These are phyloP conservation scores for Rhododendron vialii DNA, from an alignment of 148 eudicot genomes.

Conservation along the genomic window DNA sequence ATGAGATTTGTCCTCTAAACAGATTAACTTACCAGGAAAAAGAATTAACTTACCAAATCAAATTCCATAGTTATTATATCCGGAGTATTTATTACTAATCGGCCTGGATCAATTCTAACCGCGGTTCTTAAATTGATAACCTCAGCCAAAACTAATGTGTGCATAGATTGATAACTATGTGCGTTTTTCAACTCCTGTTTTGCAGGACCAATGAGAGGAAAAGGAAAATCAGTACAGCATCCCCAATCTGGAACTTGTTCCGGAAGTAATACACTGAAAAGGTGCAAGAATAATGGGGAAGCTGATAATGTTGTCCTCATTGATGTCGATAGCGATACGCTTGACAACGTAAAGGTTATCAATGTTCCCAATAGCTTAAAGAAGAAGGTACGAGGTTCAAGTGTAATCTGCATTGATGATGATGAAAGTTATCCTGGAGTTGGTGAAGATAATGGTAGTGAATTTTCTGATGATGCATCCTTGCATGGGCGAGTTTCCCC, in stretches of 20 bases:
- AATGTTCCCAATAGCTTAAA: conserved; percentile 57
- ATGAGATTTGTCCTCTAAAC: no score
- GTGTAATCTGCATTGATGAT: conserved; percentile 59
- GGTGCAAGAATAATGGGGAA: conserved; percentile 39
- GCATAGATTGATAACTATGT: not conserved
- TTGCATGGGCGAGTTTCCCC: conserved; percentile 25
- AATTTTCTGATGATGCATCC: conserved; percentile 14
- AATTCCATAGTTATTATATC: no score
- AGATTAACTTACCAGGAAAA: no score
- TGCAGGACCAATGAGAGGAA: conserved; percentile 41
- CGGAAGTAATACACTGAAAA: conserved; percentile 33
- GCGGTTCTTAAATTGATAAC: no score
- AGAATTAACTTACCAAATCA: no score
- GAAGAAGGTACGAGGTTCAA: conserved; percentile 24
- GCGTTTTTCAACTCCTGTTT: not conserved
- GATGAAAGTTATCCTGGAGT: not conserved
- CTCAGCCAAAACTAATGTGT: no score
- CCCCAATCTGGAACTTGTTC: conserved; percentile 33
- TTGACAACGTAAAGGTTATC: conserved; percentile 44
- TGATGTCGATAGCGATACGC: conserved; percentile 65
- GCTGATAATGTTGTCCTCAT: conserved; percentile 56
- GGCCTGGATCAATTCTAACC: no score
- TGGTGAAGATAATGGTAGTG: not conserved
- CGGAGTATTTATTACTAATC: no score
- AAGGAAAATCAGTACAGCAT: conserved; percentile 23